phyloP scores from a whole-genome alignment of 768 basidiomycete genomes.

The Mycena vulgaris region DNA sequence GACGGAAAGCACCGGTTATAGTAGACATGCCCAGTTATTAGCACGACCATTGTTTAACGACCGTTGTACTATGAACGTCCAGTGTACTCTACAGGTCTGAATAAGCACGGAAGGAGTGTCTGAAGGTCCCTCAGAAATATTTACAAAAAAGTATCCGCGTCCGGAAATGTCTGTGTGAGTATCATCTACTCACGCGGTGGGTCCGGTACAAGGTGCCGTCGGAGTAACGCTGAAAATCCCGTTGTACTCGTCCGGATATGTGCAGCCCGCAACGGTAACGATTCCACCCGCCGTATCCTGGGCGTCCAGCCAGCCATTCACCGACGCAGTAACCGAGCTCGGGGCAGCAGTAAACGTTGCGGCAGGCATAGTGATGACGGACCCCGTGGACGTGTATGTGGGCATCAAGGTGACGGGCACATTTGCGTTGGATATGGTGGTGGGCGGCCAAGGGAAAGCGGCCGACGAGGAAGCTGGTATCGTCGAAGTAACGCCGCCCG shows the following conservation, averaged over 20 bases:
- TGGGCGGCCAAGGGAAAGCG: conserved; percentile 69
- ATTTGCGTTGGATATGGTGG: conserved; percentile 60
- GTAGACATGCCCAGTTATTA: too few species aligned
- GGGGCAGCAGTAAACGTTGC: conserved; percentile 64
- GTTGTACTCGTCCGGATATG: conserved; percentile 65
- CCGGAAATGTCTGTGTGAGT: background rate
- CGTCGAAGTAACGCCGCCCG: conserved; percentile 72
- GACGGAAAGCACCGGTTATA: too few species aligned
- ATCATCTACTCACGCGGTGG: conserved; percentile 16
- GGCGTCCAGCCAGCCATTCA: conserved; percentile 72
- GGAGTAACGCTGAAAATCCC: conserved; percentile 40
- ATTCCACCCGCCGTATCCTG: conserved; percentile 64
- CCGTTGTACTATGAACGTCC: conserved; percentile 18
- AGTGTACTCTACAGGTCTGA: conserved; percentile 14
- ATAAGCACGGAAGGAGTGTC: background rate
- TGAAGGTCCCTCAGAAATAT: background rate
- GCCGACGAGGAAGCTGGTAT: conserved; percentile 63
- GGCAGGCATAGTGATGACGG: conserved; percentile 69
- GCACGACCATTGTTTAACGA: background rate
- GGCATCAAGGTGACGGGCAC: conserved; percentile 63
- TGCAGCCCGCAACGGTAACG: conserved; percentile 66
- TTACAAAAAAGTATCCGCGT: too few species aligned
- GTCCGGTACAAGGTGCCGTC: conserved; percentile 47
- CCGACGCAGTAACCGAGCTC: conserved; percentile 57
- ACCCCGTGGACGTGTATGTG: conserved; percentile 75